A percentile compares a stretch with the other conserved stretches of the same genome.
Conservation (phyloP, 805 yeast genomes). For the Lachancea kluyveri region DNA sequence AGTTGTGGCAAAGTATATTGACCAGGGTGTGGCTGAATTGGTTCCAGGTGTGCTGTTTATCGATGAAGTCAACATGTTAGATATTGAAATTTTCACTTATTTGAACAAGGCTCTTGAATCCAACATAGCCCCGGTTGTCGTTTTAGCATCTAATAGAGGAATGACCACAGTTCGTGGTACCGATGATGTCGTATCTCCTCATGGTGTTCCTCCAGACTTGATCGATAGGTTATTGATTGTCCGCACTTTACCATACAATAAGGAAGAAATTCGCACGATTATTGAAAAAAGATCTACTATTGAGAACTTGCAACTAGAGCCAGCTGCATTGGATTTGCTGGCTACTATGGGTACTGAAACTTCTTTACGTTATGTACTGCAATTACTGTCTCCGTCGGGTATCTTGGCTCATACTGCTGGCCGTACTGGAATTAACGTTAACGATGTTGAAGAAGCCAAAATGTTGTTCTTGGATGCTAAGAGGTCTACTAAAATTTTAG, state of each 20-base stretch:
- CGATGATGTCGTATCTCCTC: slow-evolving; percentile 79
- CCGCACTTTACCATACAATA: slow-evolving; percentile 82
- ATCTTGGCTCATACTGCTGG: slow-evolving; percentile 70
- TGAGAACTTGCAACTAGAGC: slow-evolving; percentile 61
- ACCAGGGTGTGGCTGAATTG: slow-evolving; percentile 96
- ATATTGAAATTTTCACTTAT: slow-evolving; percentile 93
- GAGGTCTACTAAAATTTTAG: slow-evolving; percentile 67
- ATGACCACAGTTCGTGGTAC: slow-evolving; percentile 89
- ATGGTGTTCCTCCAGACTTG: slow-evolving; percentile 94
- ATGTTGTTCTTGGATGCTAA: slow-evolving; percentile 77
- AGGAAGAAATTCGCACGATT: slow-evolving; percentile 75
- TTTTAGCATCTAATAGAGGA: slow-evolving; percentile 94
- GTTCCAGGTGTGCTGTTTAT: slow-evolving; percentile 97
- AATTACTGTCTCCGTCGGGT: slow-evolving; percentile 85
- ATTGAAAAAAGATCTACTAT: slow-evolving; percentile 74
- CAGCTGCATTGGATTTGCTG: slow-evolving; percentile 67
- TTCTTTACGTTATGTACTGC: slow-evolving; percentile 87
- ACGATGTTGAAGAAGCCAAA: slow-evolving; percentile 81
- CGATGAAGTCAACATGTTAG: slow-evolving; percentile 98
- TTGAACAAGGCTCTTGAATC: slow-evolving; percentile 91
- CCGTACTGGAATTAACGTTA: slow-evolving; percentile 57
- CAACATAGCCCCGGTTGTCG: slow-evolving; percentile 88
- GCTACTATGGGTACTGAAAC: slow-evolving; percentile 70
- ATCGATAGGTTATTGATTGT: slow-evolving; percentile 88
- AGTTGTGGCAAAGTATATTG: slow-evolving; percentile 92